These are phyloP conservation scores for Coemansia guatemalensis DNA, from an alignment of 192 early-diverging fungal species.

Conservation along the genomic window DNA sequence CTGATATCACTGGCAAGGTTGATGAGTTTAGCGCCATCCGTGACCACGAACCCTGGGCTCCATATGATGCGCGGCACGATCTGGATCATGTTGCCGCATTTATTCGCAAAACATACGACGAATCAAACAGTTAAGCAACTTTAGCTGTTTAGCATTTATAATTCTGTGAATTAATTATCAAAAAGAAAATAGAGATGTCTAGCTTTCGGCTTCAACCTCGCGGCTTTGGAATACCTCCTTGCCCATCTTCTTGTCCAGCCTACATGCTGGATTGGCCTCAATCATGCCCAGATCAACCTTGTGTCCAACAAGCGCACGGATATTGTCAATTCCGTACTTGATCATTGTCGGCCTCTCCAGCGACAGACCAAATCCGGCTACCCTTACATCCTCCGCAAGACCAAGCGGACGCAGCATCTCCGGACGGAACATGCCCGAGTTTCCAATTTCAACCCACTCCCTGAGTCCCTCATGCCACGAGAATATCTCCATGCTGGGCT, in stretches of 20 bases:
- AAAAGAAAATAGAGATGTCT: slow-evolving; percentile 2
- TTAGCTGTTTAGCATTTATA: not conserved
- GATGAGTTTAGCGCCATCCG: slow-evolving; percentile 49
- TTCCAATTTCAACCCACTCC: slow-evolving; percentile 95
- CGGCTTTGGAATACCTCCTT: slow-evolving; percentile 23
- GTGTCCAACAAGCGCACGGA: slow-evolving; percentile 92
- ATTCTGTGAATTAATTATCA: not conserved
- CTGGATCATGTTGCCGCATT: slow-evolving; percentile 25
- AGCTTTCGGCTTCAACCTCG: slow-evolving; percentile 2
- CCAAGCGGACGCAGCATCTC: slow-evolving; percentile 97
- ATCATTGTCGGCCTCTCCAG: slow-evolving; percentile 99
- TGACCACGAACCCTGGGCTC: slow-evolving; percentile 50
- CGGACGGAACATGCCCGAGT: slow-evolving; percentile 99
- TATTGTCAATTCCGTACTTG: slow-evolving; percentile 92
- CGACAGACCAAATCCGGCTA: slow-evolving; percentile 97
- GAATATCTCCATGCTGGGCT: slow-evolving; percentile 99
- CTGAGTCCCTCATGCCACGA: slow-evolving; percentile 88
- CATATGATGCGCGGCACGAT: slow-evolving; percentile 32
- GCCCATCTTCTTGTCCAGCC: slow-evolving; percentile 76
- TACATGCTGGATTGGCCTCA: slow-evolving; percentile 83
- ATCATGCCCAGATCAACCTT: slow-evolving; percentile 92
- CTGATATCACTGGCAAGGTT: slow-evolving; percentile 31
- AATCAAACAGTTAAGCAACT: slow-evolving; percentile 3
- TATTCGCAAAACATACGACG: slow-evolving; percentile 19
- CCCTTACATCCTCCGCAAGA: slow-evolving; percentile 89